Conservation (phyloP, 2,329 filamentous ascomycete genomes). For the Colletotrichum neosansevieriae region DNA sequence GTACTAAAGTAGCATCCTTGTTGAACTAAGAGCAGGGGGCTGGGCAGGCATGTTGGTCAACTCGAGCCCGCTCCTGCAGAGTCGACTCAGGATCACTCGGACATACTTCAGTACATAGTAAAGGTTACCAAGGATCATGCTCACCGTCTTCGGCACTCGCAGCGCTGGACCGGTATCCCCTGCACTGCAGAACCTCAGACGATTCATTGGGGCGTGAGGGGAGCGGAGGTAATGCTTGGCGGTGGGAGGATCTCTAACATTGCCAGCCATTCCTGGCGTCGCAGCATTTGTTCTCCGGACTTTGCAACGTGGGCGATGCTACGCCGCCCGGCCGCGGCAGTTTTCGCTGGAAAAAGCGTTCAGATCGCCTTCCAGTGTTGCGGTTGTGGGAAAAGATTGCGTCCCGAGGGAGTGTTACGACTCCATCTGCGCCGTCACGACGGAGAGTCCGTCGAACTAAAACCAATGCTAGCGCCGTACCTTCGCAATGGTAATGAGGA, state of each 20-base stretch:
- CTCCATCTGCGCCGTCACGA: conserved; percentile 17
- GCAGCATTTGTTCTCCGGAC: conserved; percentile 9
- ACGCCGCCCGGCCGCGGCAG: conserved; percentile 5
- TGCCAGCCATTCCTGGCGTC: conserved; percentile 8
- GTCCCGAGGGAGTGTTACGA: conserved; percentile 8
- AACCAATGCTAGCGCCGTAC: conserved; percentile 21
- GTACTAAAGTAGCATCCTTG: conserved; percentile 29
- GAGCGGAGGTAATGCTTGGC: not conserved
- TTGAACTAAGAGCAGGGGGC: not conserved
- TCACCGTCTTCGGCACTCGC: conserved; percentile 16
- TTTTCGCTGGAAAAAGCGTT: conserved; percentile 9
- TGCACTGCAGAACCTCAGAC: conserved; percentile 33
- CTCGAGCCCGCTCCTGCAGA: conserved; percentile 24
- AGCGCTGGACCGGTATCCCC: conserved; percentile 15
- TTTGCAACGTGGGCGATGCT: conserved; percentile 20
- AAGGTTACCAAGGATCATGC: conserved; percentile 7
- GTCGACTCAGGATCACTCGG: conserved; percentile 20
- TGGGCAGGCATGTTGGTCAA: not conserved
- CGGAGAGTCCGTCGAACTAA: conserved; percentile 30
- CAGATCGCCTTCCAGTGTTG: conserved; percentile 22
- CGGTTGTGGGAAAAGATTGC: conserved; percentile 25
- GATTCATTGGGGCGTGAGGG: conserved; percentile 21
- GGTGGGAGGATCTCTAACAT: conserved; percentile 4
- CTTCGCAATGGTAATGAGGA: conserved; percentile 24
- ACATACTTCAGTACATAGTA: too few relatives aligned